Percentiles rank a stretch among this genome's conserved stretches.
phyloP scores from a whole-genome alignment of 2,329 filamentous ascomycete species.

The Akanthomyces uredinophilus region DNA sequence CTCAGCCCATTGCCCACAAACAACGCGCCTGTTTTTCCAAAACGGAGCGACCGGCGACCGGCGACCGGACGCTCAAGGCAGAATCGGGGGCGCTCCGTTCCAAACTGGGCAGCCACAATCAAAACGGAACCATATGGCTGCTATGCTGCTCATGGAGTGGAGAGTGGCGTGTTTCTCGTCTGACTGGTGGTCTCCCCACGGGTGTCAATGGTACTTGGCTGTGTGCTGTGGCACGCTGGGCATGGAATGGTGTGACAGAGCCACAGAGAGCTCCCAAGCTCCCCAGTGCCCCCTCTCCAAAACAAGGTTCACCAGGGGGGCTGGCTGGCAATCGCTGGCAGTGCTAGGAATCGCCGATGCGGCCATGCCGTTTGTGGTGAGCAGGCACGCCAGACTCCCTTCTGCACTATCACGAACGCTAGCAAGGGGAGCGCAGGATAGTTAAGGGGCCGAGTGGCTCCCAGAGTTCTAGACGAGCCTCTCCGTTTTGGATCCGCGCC shows the following conservation, averaged over 20 bases:
- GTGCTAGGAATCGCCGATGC: neutral
- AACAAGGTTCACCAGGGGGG: neutral
- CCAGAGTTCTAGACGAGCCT: neutral
- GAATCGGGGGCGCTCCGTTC: neutral
- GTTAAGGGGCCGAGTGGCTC: neutral
- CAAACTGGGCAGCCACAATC: constrained; percentile 4
- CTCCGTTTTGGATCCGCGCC: constrained; percentile 9
- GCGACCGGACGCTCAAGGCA: neutral
- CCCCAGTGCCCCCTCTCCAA: neutral
- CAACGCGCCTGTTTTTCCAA: neutral
- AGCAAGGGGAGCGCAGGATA: neutral
- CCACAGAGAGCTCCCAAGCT: too few species aligned
- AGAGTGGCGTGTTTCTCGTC: neutral
- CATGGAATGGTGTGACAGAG: neutral
- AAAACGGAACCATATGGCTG: neutral
- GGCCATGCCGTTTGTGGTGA: neutral
- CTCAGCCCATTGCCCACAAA: neutral
- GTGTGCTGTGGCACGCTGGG: neutral
- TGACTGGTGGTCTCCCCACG: neutral
- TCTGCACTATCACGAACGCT: neutral
- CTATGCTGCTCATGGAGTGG: neutral
- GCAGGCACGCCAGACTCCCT: too few species aligned
- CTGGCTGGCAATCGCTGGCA: neutral
- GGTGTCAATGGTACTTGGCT: too few species aligned
- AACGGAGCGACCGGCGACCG: neutral